Percentiles rank a stretch among this genome's conserved stretches.
phyloP scores from a whole-genome alignment of 495 filamentous ascomycete species.

The Cercophora sp. region DNA sequence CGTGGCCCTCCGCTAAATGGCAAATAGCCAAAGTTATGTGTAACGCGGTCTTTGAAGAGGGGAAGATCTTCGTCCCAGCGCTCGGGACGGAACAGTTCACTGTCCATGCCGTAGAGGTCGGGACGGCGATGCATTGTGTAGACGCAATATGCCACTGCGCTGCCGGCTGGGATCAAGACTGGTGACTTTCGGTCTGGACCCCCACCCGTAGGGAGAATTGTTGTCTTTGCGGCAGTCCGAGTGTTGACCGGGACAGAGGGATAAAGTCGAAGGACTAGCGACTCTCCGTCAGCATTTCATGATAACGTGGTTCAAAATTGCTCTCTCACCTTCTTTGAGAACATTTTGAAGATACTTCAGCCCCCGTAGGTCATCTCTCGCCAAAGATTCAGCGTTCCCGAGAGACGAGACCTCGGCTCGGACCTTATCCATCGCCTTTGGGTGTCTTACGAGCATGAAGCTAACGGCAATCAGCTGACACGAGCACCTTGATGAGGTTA shows the following conservation, averaged over 20 bases:
- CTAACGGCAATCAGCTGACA: neutral
- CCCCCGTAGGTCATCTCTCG: neutral
- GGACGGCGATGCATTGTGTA: conserved; percentile 4
- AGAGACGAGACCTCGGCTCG: conserved; percentile 1
- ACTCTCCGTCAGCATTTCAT: neutral
- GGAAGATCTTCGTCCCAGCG: conserved; percentile 5
- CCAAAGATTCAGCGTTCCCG: conserved; percentile 1
- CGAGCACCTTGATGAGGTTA: neutral
- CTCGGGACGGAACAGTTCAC: conserved; percentile 4
- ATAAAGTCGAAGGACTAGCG: conserved; percentile 3
- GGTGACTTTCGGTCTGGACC: conserved; percentile 7
- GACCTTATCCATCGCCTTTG: conserved; percentile 3
- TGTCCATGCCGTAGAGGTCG: conserved; percentile 2
- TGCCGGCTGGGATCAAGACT: conserved; percentile 1
- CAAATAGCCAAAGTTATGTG: neutral
- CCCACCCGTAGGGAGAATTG: conserved; percentile 1
- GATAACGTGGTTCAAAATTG: neutral
- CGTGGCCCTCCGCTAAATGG: conserved; percentile 4
- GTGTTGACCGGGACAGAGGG: conserved; percentile 6
- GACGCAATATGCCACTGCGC: neutral
- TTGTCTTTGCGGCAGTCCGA: conserved; percentile 1
- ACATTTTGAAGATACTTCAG: conserved; percentile 8
- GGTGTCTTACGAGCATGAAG: conserved; percentile 5
- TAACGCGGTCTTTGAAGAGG: conserved; percentile 7
- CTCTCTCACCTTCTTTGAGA: conserved; percentile 8